Evolutionary conservation across 305 asterid genomes (phyloP).

Genomic region (Plantago coronopus): DNA sequence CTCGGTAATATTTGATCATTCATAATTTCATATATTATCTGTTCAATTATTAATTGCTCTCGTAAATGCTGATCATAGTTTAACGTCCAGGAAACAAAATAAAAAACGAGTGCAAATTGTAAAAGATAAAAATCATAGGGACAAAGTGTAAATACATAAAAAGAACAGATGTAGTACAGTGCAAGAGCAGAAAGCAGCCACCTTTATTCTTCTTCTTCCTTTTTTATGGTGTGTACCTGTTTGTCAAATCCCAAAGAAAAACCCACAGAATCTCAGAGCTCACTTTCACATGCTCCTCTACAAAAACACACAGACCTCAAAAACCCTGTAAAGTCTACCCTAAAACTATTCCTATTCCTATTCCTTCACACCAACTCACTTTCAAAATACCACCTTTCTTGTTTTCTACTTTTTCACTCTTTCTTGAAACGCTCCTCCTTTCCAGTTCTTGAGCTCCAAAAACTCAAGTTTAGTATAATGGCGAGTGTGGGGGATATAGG

Average conservation of each 20-base stretch:
- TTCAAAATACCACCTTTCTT: no score
- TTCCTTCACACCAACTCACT: background rate
- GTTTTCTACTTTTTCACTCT: constrained; percentile 14
- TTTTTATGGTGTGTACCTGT: background rate
- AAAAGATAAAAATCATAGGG: no score
- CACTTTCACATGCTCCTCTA: background rate
- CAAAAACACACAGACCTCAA: no score
- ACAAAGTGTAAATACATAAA: no score
- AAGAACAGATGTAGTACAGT: no score
- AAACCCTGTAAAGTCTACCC: background rate
- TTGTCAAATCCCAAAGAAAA: background rate
- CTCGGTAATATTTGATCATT: no score
- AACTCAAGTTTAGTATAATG: constrained; percentile 31
- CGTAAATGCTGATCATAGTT: no score
- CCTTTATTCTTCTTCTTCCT: background rate
- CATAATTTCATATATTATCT: no score
- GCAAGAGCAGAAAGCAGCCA: background rate
- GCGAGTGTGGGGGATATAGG: constrained; percentile 84
- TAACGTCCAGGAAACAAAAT: no score
- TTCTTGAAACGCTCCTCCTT: constrained; percentile 4
- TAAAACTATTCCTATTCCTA: background rate
- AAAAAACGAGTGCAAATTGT: no score
- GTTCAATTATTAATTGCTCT: no score
- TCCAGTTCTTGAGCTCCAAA: constrained; percentile 19
- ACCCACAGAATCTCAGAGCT: background rate